Conservation (phyloP, 2,329 filamentous ascomycete species). For the Xylaria sp. region DNA sequence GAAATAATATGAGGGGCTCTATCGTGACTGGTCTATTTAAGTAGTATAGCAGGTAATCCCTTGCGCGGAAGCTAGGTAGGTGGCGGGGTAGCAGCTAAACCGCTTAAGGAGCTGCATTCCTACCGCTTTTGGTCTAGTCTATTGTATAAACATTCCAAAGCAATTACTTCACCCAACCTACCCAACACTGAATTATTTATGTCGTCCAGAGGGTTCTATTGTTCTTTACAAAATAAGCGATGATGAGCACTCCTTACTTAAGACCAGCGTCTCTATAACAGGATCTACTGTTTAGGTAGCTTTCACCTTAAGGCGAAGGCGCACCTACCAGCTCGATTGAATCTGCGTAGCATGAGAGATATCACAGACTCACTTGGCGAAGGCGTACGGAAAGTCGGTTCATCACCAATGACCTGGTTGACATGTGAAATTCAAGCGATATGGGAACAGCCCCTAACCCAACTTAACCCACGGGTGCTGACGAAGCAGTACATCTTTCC, state of each 20-base stretch:
- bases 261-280: too few relatives aligned
- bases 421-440: background rate
- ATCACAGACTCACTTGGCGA: background rate
- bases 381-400: background rate
- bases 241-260: background rate
- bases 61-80: background rate
- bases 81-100: background rate
- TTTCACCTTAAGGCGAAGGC: background rate
- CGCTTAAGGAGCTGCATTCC: background rate
- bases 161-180: too few relatives aligned
- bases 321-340: background rate
- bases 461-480: conserved; percentile 30
- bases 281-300: too few relatives aligned
- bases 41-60: too few relatives aligned
- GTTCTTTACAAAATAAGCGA: background rate
- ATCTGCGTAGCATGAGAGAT: background rate
- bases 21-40: background rate
- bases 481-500: conserved; percentile 28
- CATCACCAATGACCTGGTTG: background rate
- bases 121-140: background rate
- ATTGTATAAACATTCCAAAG: too few relatives aligned
- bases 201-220: background rate
- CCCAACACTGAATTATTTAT: background rate
- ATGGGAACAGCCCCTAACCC: conserved; percentile 1
- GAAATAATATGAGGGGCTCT: background rate